Evolutionary conservation across 1,284 basidiomycete genomes (phyloP).

Genomic region (Tylopilus orsonianus): DNA sequence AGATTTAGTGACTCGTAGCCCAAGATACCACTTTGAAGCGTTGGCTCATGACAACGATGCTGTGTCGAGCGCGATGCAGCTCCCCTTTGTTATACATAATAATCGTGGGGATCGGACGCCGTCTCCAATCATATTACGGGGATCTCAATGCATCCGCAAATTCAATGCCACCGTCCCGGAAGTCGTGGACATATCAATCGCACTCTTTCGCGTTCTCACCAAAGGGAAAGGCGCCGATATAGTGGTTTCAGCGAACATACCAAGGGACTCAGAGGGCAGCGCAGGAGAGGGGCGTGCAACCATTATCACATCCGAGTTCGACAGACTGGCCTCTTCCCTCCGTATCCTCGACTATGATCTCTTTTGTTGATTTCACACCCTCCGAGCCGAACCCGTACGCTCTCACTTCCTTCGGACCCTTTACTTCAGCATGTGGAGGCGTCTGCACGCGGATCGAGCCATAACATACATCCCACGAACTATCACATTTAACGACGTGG

Average conservation of each 20-base stretch:
- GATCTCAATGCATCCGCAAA: constrained; percentile 74
- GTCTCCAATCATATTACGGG: constrained; percentile 61
- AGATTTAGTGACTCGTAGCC: constrained; percentile 11
- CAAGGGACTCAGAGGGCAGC: constrained; percentile 47
- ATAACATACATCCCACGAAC: neutral
- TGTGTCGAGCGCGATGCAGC: constrained; percentile 45
- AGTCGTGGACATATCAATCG: constrained; percentile 77
- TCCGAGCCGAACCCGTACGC: neutral
- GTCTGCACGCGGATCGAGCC: neutral
- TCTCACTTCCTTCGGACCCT: neutral
- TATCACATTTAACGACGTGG: constrained; percentile 9
- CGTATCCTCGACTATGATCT: constrained; percentile 71
- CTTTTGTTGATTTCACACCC: constrained; percentile 53
- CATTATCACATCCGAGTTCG: constrained; percentile 51
- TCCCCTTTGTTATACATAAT: constrained; percentile 36
- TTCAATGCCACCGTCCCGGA: constrained; percentile 62
- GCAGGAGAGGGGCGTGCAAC: constrained; percentile 37
- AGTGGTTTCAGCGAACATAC: constrained; percentile 81
- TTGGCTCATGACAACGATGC: constrained; percentile 93
- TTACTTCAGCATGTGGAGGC: neutral
- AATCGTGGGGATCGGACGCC: constrained; percentile 52
- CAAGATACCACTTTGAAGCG: constrained; percentile 88
- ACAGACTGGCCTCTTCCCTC: constrained; percentile 57
- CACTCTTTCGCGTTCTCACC: constrained; percentile 70
- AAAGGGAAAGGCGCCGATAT: constrained; percentile 69